Evolutionary conservation across 1,284 basidiomycete genomes (phyloP), one percentile per base, ranked within the genome.

Genomic region (Papiliotrema terrestris): DNA sequence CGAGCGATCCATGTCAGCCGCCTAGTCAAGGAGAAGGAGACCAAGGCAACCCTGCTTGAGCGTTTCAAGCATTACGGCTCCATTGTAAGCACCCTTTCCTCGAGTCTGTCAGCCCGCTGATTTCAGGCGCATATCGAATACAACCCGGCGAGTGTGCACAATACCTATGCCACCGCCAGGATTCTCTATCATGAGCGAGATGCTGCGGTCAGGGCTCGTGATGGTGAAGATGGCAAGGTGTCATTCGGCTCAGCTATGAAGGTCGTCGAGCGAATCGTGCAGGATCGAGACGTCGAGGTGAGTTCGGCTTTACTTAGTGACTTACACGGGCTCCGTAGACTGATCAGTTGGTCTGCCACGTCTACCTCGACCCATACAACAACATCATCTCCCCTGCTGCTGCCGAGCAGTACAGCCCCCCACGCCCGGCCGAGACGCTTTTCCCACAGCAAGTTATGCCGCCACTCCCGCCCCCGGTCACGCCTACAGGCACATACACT

Each of bases 21-120:
- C 2, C 52, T 73, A 1, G 57, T 56, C 44, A 71, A 69, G 52
- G 56, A 48, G 1, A n/a, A 52, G 6, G 71, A 74, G 53, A 67
- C 59, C 0, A 23, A 59, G 3, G 23, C 38, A 4, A 62, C 55
- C 9, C 53, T 74, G 6, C 56, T 63, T 14, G 42, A 51, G 17
- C 52, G 71, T 8, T 74, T 74, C 39, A 55, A 45, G n/a, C 56
- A 45, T n/a, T 68, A 74, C 53, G 72, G 72, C 1, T 49, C 42
- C n/a, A 64, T 74, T 23, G 64, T 71, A 25, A 61, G 63, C 61
- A 15, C 19, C 13, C 17, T 39, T 11, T 17, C 11, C 13, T 17
- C 8, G 19, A 39, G 2, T 11, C 23, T 20, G 43, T 13, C 14
- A 45, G 26, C 20, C n/a, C 52, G 14, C 23, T 45, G 22, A 29